Evolutionary conservation across 2,329 filamentous ascomycete genomes (phyloP).

Genomic region (Neopestalotiopsis clavispora): DNA sequence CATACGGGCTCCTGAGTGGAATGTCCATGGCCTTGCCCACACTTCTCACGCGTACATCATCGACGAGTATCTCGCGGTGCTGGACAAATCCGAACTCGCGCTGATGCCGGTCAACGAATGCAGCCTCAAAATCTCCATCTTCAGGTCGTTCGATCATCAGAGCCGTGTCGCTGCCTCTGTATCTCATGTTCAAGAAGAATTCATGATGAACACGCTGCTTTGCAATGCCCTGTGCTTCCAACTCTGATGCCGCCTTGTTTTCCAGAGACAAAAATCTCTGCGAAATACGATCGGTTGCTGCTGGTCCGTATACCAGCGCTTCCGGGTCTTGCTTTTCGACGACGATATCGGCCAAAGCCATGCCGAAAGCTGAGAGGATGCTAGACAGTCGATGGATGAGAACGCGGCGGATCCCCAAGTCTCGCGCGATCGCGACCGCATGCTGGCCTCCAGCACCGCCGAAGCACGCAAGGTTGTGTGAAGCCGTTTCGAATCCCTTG

Average conservation of each 20-base stretch:
- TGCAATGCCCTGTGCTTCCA: conserved; percentile 25
- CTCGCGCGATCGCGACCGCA: conserved; percentile 44
- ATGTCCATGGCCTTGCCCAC: conserved; percentile 28
- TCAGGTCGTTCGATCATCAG: conserved; percentile 49
- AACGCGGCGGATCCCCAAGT: conserved; percentile 43
- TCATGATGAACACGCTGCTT: conserved; percentile 23
- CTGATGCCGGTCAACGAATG: conserved; percentile 42
- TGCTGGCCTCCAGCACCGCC: conserved; percentile 76
- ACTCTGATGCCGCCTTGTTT: conserved; percentile 42
- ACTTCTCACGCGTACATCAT: conserved; percentile 41
- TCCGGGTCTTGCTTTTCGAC: conserved; percentile 22
- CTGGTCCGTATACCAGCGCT: conserved; percentile 19
- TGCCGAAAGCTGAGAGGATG: conserved; percentile 41
- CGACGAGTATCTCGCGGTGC: conserved; percentile 42
- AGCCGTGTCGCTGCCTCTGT: conserved; percentile 54
- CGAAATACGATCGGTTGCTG: conserved; percentile 15
- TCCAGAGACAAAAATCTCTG: conserved; percentile 12
- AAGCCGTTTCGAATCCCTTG: conserved; percentile 41
- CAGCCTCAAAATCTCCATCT: conserved; percentile 40
- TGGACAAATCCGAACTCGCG: conserved; percentile 47
- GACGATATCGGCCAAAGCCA: conserved; percentile 24
- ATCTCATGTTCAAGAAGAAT: conserved; percentile 50
- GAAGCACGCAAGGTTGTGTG: conserved; percentile 45
- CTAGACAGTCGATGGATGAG: conserved; percentile 41
- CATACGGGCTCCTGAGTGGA: not conserved